Evolutionary conservation across 768 basidiomycete genomes (phyloP).

Genomic region (Podaxis rugospora): DNA sequence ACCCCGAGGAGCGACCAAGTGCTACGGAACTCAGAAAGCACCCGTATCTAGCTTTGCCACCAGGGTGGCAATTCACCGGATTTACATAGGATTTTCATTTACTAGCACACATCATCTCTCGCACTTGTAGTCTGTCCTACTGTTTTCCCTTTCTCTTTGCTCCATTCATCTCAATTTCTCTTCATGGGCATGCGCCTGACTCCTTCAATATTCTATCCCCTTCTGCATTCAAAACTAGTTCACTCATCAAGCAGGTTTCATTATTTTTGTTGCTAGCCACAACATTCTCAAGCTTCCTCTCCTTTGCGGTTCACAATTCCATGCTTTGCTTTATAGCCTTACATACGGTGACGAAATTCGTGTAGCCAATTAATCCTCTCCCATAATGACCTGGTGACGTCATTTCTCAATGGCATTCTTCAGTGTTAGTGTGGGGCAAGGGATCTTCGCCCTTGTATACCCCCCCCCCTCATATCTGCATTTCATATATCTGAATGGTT

Average conservation of each 20-base stretch:
- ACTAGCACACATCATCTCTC: conserved; percentile 19
- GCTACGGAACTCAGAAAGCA: conserved; percentile 78
- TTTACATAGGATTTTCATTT: conserved; percentile 40
- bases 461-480: neutral
- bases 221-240: conserved; percentile 5
- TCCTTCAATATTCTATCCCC: conserved; percentile 12
- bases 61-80: conserved; percentile 73
- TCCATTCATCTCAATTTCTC: conserved; percentile 14
- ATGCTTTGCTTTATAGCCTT: conserved; percentile 6
- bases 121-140: conserved; percentile 21
- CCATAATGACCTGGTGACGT: conserved; percentile 4
- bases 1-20: conserved; percentile 79
- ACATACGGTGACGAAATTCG: conserved; percentile 2
- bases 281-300: conserved; percentile 15
- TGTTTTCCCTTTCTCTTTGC: conserved; percentile 16
- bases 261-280: conserved; percentile 9
- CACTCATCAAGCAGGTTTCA: conserved; percentile 9
- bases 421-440: neutral
- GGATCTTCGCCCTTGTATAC: neutral
- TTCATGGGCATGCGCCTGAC: conserved; percentile 1
- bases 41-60: conserved; percentile 68
- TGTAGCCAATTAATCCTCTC: conserved; percentile 9
- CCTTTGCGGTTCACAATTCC: conserved; percentile 5
- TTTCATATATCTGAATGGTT: neutral
- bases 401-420: neutral